Base-by-base conservation (phyloP, 2,329 filamentous ascomycete genomes). In the Mollisiaceae sp. region DNA sequence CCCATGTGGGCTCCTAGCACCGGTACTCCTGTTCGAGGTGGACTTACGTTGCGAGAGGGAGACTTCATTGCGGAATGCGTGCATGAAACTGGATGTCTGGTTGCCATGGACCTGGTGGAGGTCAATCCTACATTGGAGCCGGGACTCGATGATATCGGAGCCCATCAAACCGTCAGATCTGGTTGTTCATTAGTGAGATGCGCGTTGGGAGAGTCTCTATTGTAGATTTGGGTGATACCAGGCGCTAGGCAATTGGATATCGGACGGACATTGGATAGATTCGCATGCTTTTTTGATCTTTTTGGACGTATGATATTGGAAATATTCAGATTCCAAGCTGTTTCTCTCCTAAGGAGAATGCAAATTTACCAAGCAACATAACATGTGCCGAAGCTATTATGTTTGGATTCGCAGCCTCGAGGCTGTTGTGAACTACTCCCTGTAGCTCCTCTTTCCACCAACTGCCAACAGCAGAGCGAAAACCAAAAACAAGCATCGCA, bases 1-100 rank as follows among this genome's bases (percentile, higher is more conserved):
- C 95, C 95, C 35, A 90, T 93, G 85, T 97, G 93, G 91, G 95
- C 95, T 45, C 95, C 95, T 27, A 95, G 92, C 78, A 99, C 95
- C 0, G 95, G 95, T 20, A 98, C 95, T 3, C 93, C 95, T 0
- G 95, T 99, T 38, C 87, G 95, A 74, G 95, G 95, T 50, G 95
- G 95, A 0, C 80, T 99, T 77, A 99, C 95, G 3, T 84, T 99
- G 73, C 88, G 95, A 63, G 95, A 99, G 82, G 95, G 95, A 47
- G 95, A 98, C 79, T 99, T 92, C 81, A 98, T 99, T 79, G 96
- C 93, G 74, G 95, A 94, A 81, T 89, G 86, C 71, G 89, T 94
- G 24, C 91, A 94, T 77, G 84, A 91, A 81, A 93, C 91, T 8
- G 91, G 92, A 61, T 91, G 86, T 77, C 80, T 94, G 63, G 83